Conservation (phyloP, 2,329 filamentous ascomycete genomes). For the Diplodia seriata region DNA sequence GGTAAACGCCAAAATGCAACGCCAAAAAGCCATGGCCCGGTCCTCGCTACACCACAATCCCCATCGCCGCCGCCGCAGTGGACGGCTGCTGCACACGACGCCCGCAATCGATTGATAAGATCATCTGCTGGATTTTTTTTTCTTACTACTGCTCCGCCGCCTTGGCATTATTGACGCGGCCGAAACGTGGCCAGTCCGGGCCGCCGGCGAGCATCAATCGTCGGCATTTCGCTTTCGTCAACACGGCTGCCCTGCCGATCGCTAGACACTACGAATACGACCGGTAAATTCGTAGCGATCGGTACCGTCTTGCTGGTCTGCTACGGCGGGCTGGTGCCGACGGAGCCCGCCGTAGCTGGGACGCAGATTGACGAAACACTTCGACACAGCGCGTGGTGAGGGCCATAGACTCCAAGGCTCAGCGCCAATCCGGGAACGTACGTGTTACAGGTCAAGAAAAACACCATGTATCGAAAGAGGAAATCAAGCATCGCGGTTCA, state of each 20-base stretch:
- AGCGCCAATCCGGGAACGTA: not conserved
- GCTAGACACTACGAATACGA: not conserved
- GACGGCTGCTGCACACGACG: not conserved
- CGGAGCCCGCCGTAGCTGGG: not conserved
- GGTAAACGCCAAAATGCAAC: not conserved
- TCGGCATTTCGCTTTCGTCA: not conserved
- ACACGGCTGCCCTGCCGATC: not conserved
- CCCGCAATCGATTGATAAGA: constrained; percentile 3
- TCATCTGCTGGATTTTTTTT: not conserved
- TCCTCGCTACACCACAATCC: not conserved
- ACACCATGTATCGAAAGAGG: not conserved
- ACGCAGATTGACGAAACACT: not conserved
- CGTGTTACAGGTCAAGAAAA: not conserved
- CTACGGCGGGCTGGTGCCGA: not conserved
- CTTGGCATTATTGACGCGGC: constrained; percentile 6
- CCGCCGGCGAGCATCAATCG: not conserved
- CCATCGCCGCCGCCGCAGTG: constrained; percentile 1
- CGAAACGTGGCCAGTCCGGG: not conserved
- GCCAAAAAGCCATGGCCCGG: not conserved
- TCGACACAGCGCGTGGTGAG: not conserved
- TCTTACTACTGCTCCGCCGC: not conserved
- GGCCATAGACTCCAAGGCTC: not conserved
- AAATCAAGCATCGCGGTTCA: not conserved
- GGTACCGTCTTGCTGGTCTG: not conserved
- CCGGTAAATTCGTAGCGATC: not conserved